Percentiles rank a stretch among this genome's conserved stretches.
phyloP scores from a whole-genome alignment of 352 stramenopile species.

The Pilasporangium apinafurcum region DNA sequence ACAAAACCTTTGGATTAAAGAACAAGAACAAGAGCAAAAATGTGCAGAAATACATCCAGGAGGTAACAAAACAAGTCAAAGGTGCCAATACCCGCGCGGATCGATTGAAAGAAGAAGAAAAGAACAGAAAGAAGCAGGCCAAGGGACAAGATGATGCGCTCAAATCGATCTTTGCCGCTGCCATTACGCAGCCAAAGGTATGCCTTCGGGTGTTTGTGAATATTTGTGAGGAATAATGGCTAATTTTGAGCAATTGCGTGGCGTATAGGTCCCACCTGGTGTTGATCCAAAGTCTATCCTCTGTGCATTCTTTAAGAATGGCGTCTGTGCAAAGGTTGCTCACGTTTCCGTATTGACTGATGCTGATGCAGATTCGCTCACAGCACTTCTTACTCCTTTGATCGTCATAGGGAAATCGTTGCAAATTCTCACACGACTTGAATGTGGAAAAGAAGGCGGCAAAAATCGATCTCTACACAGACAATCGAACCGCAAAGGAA shows the following conservation, averaged over 20 bases:
- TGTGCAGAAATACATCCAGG: slow-evolving; percentile 91
- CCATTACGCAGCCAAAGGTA: slow-evolving; percentile 86
- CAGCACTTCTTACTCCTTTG: not conserved
- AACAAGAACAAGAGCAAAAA: slow-evolving; percentile 99
- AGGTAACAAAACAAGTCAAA: slow-evolving; percentile 88
- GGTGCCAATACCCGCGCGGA: slow-evolving; percentile 70
- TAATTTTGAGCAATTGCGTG: not conserved
- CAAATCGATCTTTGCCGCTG: slow-evolving; percentile 77
- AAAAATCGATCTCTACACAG: slow-evolving; percentile 89
- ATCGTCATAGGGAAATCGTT: slow-evolving; percentile 55
- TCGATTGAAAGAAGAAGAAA: slow-evolving; percentile 68
- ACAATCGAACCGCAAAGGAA: slow-evolving; percentile 67
- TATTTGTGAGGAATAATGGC: too few relatives aligned
- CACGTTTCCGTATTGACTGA: slow-evolving; percentile 1
- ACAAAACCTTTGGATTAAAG: slow-evolving; percentile 99
- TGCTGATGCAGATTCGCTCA: too few relatives aligned
- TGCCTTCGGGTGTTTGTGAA: too few relatives aligned
- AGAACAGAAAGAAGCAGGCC: slow-evolving; percentile 72
- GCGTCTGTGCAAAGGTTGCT: slow-evolving; percentile 77
- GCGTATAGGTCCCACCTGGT: slow-evolving; percentile 65
- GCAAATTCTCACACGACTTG: slow-evolving; percentile 88
- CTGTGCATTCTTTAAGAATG: slow-evolving; percentile 87
- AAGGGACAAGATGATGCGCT: slow-evolving; percentile 84
- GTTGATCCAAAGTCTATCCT: slow-evolving; percentile 86
- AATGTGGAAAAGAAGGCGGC: slow-evolving; percentile 81